phyloP scores from a whole-genome alignment of 306 rosid species.

The Quillaja saponaria region DNA sequence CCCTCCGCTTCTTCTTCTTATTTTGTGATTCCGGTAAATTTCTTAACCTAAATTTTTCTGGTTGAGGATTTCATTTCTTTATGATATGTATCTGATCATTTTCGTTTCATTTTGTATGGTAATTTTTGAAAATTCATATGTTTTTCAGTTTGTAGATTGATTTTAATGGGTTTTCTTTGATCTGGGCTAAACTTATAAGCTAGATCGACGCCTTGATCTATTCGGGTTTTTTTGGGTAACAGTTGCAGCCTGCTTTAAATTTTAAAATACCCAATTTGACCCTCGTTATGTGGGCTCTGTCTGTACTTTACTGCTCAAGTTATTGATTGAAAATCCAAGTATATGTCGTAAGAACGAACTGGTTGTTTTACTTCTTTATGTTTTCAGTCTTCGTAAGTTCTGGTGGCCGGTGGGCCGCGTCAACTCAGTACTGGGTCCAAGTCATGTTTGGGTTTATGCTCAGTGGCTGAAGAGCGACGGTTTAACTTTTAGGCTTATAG shows the following conservation, averaged over 20 bases:
- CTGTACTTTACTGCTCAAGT: slow-evolving; percentile 1
- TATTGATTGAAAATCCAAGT: slow-evolving; percentile 24
- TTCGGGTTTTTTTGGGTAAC: not conserved
- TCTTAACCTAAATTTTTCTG: slow-evolving; percentile 19
- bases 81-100: not conserved
- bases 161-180: slow-evolving; percentile 17
- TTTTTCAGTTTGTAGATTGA: not conserved
- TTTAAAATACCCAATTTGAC: slow-evolving; percentile 21
- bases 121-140: not conserved
- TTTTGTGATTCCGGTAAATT: slow-evolving; percentile 32
- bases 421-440: slow-evolving; percentile 42
- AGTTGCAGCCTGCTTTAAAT: slow-evolving; percentile 20
- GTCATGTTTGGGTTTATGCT: slow-evolving; percentile 3
- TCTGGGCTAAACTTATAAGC: slow-evolving; percentile 42
- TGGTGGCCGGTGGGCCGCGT: slow-evolving; percentile 32
- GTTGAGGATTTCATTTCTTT: not conserved
- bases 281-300: slow-evolving; percentile 32
- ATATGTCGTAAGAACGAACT: too few relatives aligned
- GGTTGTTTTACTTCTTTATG: too few relatives aligned
- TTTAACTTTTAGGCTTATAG: not conserved
- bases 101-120: not conserved
- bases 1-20: not conserved
- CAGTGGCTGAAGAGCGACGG: not conserved
- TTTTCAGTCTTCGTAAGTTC: not conserved
- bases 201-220: slow-evolving; percentile 27